Evolutionary conservation across 257 asterid genomes (phyloP).

Genomic region (Solanum boliviense): DNA sequence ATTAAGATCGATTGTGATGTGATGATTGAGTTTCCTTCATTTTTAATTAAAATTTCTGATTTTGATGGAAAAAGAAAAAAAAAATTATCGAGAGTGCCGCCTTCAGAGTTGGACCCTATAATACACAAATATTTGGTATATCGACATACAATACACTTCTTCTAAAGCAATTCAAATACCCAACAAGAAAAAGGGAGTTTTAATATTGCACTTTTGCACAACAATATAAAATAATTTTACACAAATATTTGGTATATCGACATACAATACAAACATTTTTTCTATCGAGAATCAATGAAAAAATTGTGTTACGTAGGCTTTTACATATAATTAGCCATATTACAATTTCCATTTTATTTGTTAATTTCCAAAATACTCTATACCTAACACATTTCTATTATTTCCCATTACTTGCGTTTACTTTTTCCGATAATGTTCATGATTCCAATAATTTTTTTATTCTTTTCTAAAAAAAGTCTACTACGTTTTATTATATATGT

Average conservation of each 20-base stretch:
- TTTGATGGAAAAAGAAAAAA: background rate
- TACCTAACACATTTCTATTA: background rate
- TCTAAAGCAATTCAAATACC: background rate
- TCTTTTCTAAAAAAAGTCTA: background rate
- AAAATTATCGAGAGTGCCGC: accelerated
- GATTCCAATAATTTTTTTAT: background rate
- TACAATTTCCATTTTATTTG: background rate
- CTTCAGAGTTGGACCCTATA: too few species aligned
- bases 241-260: too few species aligned
- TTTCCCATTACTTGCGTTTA: background rate
- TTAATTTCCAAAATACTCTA: background rate
- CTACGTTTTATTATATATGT: background rate
- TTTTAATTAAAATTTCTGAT: accelerated
- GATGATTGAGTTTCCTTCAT: accelerated
- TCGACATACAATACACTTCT: too few species aligned
- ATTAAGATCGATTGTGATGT: background rate
- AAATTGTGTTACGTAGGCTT: too few species aligned
- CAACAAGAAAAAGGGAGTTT: background rate
- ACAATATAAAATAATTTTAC: too few species aligned
- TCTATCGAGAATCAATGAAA: too few species aligned
- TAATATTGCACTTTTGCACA: too few species aligned
- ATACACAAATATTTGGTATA: too few species aligned
- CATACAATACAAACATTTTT: too few species aligned
- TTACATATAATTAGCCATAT: too few species aligned
- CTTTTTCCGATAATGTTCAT: background rate